Base-by-base conservation (phyloP, 345 rosid species). In the Murraya paniculata region DNA sequence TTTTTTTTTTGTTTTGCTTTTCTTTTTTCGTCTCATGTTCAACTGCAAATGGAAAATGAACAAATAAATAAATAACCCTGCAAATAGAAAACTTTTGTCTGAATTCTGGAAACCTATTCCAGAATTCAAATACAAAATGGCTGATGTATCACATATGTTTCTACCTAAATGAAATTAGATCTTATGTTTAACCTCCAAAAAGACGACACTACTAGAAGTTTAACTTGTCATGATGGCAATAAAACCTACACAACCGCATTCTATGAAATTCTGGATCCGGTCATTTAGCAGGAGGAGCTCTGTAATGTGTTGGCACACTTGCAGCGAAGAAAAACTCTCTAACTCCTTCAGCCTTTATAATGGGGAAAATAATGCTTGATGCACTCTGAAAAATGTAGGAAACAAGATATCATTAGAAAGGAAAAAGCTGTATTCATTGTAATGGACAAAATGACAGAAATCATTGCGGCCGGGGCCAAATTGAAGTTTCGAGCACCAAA, bases 301-400 rank as follows among this genome's bases (percentile, higher is more conserved):
- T 16, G 65, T 57, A 57, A 72, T 57, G 9, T 35, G 65, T 11
- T 58, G 65, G 18, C 55, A 36, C 7, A n/a, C 4, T 57, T 9
- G 27, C 61, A 28, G 74, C 39, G 60, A 71, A 71, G 60, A 71
- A 21, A 60, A 71, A 48, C 24, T 70, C 73, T 70, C 16, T 27
- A 25, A 48, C 35, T 25, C 58, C 73, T 48, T 70, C 73, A 7
- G 35, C 60, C 74, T 70, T 56, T 22, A 22, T 35, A 56, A 55
- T 6, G 10, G 75, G 66, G 55, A 73, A 73, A 31, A 59, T 38
- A 24, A 39, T 59, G 28, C 76, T 19, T 1, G 76, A 59, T 24
- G 56, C 67, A 7, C 53, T 38, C 55, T 38, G 50, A 31, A 58
- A 73, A 24, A 71, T 30, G 33, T n/a, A 57, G 0, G 9, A 25